A percentile compares a stretch with the other conserved stretches of the same genome.
phyloP scores from a whole-genome alignment of 2,329 filamentous ascomycete genomes.

The Keithomyces neogunnii region DNA sequence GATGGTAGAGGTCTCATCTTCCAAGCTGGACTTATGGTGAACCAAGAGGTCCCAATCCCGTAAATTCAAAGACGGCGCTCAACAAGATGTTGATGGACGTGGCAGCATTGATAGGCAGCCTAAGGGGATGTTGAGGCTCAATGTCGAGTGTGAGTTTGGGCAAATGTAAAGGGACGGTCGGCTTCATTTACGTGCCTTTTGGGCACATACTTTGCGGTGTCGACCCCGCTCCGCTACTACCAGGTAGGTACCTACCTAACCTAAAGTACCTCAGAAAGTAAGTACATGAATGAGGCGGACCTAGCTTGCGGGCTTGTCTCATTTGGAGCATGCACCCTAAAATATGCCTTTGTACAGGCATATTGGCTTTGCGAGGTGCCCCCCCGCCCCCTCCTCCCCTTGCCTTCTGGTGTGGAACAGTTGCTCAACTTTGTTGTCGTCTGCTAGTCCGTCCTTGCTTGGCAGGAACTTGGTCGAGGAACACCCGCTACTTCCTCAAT shows the following conservation, averaged over 20 bases:
- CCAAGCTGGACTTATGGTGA: background rate
- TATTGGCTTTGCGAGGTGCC: conserved; percentile 4
- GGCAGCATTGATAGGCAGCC: too few relatives aligned
- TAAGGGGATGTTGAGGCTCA: background rate
- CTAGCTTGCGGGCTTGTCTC: background rate
- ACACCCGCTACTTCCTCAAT: background rate
- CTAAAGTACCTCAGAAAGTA: too few relatives aligned
- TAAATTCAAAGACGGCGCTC: background rate
- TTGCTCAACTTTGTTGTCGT: background rate
- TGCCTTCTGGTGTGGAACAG: background rate
- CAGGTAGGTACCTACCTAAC: too few relatives aligned
- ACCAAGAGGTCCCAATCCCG: background rate
- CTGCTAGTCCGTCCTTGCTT: background rate
- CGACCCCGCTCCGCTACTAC: too few relatives aligned
- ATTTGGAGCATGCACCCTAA: background rate
- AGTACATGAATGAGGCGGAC: background rate
- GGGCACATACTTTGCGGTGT: background rate
- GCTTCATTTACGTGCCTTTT: background rate
- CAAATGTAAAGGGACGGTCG: background rate
- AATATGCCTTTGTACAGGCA: background rate
- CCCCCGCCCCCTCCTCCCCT: conserved; percentile 3
- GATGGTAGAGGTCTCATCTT: conserved; percentile 3
- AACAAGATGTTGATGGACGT: too few relatives aligned
- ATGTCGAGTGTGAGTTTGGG: background rate
- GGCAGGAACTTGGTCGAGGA: background rate